A percentile compares a stretch with the other conserved stretches of the same genome.
phyloP scores from a whole-genome alignment of 768 basidiomycete species.

The Pleurotus platypus region DNA sequence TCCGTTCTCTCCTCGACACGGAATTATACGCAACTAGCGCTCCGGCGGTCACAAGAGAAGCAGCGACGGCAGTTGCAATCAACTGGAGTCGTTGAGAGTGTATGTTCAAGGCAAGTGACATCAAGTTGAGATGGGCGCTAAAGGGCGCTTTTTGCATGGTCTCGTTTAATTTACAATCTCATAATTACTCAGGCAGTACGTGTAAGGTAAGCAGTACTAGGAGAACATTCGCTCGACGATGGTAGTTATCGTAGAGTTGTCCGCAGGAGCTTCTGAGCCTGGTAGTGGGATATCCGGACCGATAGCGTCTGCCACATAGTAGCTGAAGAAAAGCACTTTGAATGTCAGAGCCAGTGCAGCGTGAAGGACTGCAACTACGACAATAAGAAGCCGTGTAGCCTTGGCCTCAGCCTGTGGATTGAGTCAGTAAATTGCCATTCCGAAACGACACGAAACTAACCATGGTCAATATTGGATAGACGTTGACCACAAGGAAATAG shows the following conservation, averaged over 20 bases:
- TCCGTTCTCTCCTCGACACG: constrained; percentile 41
- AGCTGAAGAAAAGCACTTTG: constrained; percentile 69
- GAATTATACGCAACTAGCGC: constrained; percentile 56
- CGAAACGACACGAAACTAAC: constrained; percentile 40
- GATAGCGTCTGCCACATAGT: constrained; percentile 44
- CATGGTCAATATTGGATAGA: constrained; percentile 86
- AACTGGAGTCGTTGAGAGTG: constrained; percentile 65
- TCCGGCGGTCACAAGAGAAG: constrained; percentile 59
- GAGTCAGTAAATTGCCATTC: not conserved
- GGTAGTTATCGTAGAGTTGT: constrained; percentile 20
- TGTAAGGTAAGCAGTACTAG: not conserved
- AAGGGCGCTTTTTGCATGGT: not conserved
- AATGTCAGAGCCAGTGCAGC: constrained; percentile 79
- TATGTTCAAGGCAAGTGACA: constrained; percentile 27
- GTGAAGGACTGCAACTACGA: constrained; percentile 73
- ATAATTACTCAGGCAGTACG: not conserved
- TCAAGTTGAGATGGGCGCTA: constrained; percentile 10
- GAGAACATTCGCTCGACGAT: not conserved
- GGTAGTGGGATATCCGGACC: constrained; percentile 39
- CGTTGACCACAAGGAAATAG: constrained; percentile 78
- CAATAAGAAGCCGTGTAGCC: constrained; percentile 77
- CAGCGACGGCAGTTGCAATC: constrained; percentile 57
- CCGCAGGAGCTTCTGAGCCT: constrained; percentile 29
- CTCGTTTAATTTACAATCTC: not conserved
- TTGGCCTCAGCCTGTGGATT: constrained; percentile 74